A percentile compares a stretch with the other conserved stretches of the same genome.
Conservation (phyloP, 164 flowering plant species). For the Vitis rotundifolia region DNA sequence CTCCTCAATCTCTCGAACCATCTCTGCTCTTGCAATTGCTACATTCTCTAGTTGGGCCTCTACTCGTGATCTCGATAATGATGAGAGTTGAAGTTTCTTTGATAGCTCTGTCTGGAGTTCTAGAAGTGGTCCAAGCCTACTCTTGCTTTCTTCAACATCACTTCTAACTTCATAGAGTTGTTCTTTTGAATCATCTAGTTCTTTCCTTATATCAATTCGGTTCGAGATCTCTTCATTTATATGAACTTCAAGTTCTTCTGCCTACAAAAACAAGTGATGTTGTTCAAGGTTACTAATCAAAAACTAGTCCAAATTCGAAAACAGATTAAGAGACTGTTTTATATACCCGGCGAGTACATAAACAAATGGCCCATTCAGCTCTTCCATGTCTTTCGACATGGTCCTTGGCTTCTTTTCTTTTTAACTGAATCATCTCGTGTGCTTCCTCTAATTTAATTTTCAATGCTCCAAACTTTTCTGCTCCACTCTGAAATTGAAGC, state of each 20-base stretch:
- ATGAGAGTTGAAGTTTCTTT: conserved; percentile 36
- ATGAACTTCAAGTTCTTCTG: conserved; percentile 41
- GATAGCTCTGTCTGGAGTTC: conserved; percentile 54
- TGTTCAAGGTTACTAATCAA: not conserved
- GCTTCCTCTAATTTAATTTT: conserved; percentile 38
- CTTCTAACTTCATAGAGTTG: conserved; percentile 27
- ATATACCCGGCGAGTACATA: conserved; percentile 53
- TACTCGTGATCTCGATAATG: conserved; percentile 26
- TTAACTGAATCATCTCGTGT: conserved; percentile 23
- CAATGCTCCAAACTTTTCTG: conserved; percentile 35
- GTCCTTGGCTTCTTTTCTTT: conserved; percentile 34
- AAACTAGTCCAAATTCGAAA: not conserved
- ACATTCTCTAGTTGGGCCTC: conserved; percentile 51
- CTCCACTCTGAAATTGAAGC: conserved; percentile 29
- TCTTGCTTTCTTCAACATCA: conserved; percentile 45
- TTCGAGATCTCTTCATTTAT: conserved; percentile 33
- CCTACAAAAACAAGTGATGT: conserved; percentile 21
- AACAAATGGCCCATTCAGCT: conserved; percentile 56
- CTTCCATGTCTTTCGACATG: conserved; percentile 33
- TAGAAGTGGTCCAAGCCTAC: conserved; percentile 35
- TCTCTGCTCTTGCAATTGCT: conserved; percentile 32
- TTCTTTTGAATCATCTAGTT: conserved; percentile 34
- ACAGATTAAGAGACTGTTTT: not conserved
- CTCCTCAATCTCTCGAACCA: conserved; percentile 50
- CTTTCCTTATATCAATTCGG: conserved; percentile 31